Evolutionary conservation across 2,329 filamentous ascomycete species (phyloP), one percentile per base, ranked within the genome.

Genomic region (Aureobasidium melanogenum): DNA sequence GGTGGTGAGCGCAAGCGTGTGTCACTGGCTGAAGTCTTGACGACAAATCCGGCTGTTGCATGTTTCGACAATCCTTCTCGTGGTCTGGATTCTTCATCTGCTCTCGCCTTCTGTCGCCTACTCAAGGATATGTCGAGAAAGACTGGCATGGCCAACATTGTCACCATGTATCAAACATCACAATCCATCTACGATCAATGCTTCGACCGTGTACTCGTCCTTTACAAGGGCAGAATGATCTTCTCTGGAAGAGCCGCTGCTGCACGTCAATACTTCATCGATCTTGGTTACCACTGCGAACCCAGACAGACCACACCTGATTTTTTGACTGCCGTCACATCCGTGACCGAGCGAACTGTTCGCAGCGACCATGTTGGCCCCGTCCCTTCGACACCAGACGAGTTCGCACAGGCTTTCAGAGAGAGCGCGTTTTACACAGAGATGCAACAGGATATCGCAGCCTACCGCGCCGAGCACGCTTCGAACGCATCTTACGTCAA

Each of bases 161-260:
- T 86, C 28, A 81, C 83, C 0, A 82, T 86, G 57, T 86, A 86
- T 65, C 77, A 80, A 64, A 76, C 76, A 8, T 70, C 68, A 41
- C 72, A 76, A 60, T 71, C 69, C 14, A 76, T 85, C 15, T 86
- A 86, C 67, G 79, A 84, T 59, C 81, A 86, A 61, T 75, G 84
- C 19, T 92, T 93, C 67, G 88, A 93, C 74, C 91, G 91, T 69
- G 84, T 83, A 0, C 79, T 85, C 0, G 86, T 94, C 0, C 76
- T 93, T 0, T 91, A 92, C 68, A 86, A 91, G 69, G 89, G 89
- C 0, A 81, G 86, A 0, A 83, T 92, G 69, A 92, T 92, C 61
- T 90, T 88, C 69, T 87, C 88, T 65, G 87, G 87, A 6, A 80
- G 77, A 3, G 79, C 84, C 8, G 77, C 80, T 28, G 75, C 80